phyloP scores from a whole-genome alignment of 116 monocot species.

The Zostera marina region DNA sequence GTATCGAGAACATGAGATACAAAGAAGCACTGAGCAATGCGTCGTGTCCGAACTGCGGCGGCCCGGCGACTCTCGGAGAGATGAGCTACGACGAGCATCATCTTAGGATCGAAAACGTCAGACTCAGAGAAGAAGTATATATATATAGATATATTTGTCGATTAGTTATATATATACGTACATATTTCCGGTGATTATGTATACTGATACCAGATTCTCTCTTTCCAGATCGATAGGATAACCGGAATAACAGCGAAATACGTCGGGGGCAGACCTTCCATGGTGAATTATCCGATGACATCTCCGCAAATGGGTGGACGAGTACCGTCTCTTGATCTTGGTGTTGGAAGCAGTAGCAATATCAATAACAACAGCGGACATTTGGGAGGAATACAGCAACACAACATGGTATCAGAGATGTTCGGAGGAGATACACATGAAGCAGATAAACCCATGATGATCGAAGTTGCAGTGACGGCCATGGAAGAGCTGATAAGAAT shows the following conservation, averaged over 20 bases:
- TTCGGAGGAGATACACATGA: constrained; percentile 33
- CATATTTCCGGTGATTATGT: too few relatives aligned
- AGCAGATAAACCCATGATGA: constrained; percentile 59
- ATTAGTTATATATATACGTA: too few relatives aligned
- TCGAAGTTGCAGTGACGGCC: constrained; percentile 80
- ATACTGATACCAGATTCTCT: too few relatives aligned
- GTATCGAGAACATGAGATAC: constrained; percentile 73
- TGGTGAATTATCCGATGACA: constrained; percentile 22
- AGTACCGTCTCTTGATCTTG: constrained; percentile 25
- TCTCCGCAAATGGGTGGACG: neutral
- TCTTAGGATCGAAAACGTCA: constrained; percentile 66
- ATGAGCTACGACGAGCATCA: constrained; percentile 98
- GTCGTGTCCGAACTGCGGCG: constrained; percentile 89
- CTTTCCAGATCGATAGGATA: constrained; percentile 88
- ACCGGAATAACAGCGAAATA: constrained; percentile 85
- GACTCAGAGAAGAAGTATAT: constrained; percentile 65
- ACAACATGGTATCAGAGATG: constrained; percentile 21
- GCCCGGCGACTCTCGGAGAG: constrained; percentile 84
- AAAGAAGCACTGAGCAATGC: constrained; percentile 80
- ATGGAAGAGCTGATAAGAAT: constrained; percentile 89
- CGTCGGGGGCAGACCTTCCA: constrained; percentile 52
- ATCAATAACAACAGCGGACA: too few relatives aligned
- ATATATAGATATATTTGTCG: neutral
- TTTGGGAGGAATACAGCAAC: too few relatives aligned
- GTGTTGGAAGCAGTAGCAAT: constrained; percentile 14